phyloP scores from a whole-genome alignment of 805 yeast genomes.

The Pichia ethanolica region DNA sequence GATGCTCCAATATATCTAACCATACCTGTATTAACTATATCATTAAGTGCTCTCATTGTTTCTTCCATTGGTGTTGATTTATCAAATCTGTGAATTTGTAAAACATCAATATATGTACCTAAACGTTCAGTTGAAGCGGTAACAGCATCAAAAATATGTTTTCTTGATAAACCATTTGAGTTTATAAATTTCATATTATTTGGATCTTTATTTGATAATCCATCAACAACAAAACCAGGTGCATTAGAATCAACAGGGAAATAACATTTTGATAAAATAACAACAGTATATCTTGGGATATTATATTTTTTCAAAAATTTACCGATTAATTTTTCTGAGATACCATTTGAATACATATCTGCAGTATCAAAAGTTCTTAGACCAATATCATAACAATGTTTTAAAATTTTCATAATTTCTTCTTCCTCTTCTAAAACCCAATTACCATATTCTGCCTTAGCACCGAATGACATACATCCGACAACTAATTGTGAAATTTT shows the following conservation, averaged over 20 bases:
- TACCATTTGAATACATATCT: slow-evolving; percentile 25
- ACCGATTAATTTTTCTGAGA: slow-evolving; percentile 21
- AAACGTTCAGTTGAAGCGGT: slow-evolving; percentile 34
- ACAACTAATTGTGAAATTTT: slow-evolving; percentile 29
- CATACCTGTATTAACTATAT: slow-evolving; percentile 37
- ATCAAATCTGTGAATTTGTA: slow-evolving; percentile 53
- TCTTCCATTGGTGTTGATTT: slow-evolving; percentile 41
- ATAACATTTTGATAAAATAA: slow-evolving; percentile 23
- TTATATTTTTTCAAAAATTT: slow-evolving; percentile 22
- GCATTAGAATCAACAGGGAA: slow-evolving; percentile 8
- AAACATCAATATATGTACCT: slow-evolving; percentile 46
- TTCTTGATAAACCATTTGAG: slow-evolving; percentile 36
- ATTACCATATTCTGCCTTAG: slow-evolving; percentile 29
- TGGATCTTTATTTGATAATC: background rate
- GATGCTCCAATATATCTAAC: slow-evolving; percentile 56
- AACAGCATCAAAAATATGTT: slow-evolving; percentile 39
- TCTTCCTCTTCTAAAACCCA: slow-evolving; percentile 43
- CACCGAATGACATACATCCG: slow-evolving; percentile 33
- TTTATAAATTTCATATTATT: slow-evolving; percentile 19
- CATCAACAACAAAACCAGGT: slow-evolving; percentile 5
- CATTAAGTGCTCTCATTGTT: slow-evolving; percentile 48
- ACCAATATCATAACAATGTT: slow-evolving; percentile 32
- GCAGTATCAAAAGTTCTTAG: slow-evolving; percentile 40
- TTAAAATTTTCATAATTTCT: slow-evolving; percentile 34
- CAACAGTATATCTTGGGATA: slow-evolving; percentile 25